Evolutionary conservation across 768 basidiomycete species (phyloP).

Genomic region (Fibroporia radiculosa): DNA sequence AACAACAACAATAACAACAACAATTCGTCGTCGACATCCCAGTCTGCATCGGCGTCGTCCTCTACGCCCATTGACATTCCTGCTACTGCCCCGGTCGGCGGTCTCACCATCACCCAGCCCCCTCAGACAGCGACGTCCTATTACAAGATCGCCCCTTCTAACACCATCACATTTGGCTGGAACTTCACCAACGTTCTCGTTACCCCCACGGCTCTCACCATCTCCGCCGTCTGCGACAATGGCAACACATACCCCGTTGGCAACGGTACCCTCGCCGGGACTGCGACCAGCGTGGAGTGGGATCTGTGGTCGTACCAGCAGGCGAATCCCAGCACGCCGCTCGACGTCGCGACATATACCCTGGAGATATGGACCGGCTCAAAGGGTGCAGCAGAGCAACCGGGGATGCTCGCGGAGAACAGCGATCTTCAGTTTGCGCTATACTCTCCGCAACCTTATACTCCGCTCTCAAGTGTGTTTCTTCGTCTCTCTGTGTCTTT

Average conservation of each 20-base stretch:
- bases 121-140: constrained; percentile 75
- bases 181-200: constrained; percentile 71
- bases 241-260: constrained; percentile 89
- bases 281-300: constrained; percentile 70
- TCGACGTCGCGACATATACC: constrained; percentile 72
- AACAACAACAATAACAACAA: too few relatives aligned
- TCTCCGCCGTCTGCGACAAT: constrained; percentile 77
- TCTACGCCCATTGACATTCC: constrained; percentile 31
- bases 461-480: constrained; percentile 42
- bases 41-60: background rate
- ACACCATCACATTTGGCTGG: constrained; percentile 86
- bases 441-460: constrained; percentile 72
- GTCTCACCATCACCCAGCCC: constrained; percentile 72
- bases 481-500: background rate
- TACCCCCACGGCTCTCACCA: constrained; percentile 67
- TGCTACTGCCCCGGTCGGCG: constrained; percentile 48
- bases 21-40: background rate
- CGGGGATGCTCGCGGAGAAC: constrained; percentile 66
- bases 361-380: constrained; percentile 77
- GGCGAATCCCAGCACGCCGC: constrained; percentile 49
- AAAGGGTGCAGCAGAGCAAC: constrained; percentile 43
- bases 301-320: constrained; percentile 72
- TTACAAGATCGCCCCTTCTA: constrained; percentile 75
- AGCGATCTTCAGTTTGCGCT: constrained; percentile 71
- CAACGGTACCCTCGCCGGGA: constrained; percentile 62